Evolutionary conservation across 345 rosid species (phyloP).

Genomic region (Erucastrum elatum): DNA sequence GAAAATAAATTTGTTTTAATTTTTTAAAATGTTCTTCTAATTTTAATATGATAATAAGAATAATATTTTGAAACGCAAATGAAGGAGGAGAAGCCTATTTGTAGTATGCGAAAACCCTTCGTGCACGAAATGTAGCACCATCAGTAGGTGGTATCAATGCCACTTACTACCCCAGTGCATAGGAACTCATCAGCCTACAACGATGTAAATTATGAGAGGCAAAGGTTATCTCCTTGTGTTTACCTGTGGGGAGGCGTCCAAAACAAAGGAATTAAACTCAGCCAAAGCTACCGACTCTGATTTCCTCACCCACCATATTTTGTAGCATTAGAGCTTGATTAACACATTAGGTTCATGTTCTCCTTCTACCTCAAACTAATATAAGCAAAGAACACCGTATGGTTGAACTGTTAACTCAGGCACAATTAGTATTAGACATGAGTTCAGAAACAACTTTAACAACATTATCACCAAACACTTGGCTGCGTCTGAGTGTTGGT

Average conservation of each 20-base stretch:
- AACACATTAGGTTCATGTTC: not conserved
- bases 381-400: not conserved
- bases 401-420: not conserved
- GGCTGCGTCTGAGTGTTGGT: conserved; percentile 13
- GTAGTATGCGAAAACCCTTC: too few relatives aligned
- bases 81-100: not conserved
- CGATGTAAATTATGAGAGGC: not conserved
- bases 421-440: not conserved
- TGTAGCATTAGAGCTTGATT: too few relatives aligned
- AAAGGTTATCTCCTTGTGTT: not conserved
- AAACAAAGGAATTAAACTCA: not conserved
- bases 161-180: not conserved
- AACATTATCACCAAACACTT: conserved; percentile 6
- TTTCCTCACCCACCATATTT: not conserved
- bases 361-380: not conserved
- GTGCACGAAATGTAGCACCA: not conserved
- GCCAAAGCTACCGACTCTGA: not conserved
- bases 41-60: too few relatives aligned
- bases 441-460: not conserved
- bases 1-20: not conserved
- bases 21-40: not conserved
- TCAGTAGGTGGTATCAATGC: not conserved
- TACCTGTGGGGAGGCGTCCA: not conserved
- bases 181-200: not conserved
- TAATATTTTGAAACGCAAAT: not conserved